Percentiles rank a stretch among this genome's conserved stretches.
phyloP scores from a whole-genome alignment of 257 asterid genomes.

The Osmanthus fragrans region DNA sequence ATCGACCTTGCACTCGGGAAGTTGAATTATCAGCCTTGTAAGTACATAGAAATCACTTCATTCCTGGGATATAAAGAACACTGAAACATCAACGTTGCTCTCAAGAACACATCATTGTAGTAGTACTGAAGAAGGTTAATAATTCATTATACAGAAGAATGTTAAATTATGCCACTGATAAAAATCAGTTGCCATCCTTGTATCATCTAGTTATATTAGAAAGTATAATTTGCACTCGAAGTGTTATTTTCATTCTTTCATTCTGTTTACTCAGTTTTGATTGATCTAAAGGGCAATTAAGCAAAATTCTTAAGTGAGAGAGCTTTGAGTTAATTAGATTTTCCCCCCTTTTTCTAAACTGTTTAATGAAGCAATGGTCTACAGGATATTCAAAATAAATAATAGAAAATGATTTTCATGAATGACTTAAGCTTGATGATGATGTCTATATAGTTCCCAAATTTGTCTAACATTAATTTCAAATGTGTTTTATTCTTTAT shows the following conservation, averaged over 20 bases:
- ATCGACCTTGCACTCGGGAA: slow-evolving; percentile 84
- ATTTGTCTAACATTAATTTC: background rate
- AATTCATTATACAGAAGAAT: background rate
- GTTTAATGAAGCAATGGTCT: background rate
- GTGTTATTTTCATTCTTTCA: background rate
- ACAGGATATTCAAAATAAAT: background rate
- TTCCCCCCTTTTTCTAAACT: background rate
- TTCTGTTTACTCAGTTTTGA: background rate
- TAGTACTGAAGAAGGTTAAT: background rate
- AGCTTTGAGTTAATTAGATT: background rate
- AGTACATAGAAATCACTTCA: slow-evolving; percentile 12
- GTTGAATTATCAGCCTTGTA: slow-evolving; percentile 82
- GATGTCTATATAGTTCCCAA: too few species aligned
- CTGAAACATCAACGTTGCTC: background rate
- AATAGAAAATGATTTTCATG: background rate
- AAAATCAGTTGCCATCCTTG: background rate
- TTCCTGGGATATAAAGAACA: background rate
- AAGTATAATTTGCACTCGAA: background rate
- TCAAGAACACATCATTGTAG: background rate
- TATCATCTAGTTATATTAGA: background rate
- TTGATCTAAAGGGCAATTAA: background rate
- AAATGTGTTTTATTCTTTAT: background rate
- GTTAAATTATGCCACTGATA: background rate
- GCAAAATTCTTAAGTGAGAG: background rate
- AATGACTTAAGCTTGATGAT: background rate